Conservation (phyloP, 176 grass and related monocot genomes). For the Eleusine indica region DNA sequence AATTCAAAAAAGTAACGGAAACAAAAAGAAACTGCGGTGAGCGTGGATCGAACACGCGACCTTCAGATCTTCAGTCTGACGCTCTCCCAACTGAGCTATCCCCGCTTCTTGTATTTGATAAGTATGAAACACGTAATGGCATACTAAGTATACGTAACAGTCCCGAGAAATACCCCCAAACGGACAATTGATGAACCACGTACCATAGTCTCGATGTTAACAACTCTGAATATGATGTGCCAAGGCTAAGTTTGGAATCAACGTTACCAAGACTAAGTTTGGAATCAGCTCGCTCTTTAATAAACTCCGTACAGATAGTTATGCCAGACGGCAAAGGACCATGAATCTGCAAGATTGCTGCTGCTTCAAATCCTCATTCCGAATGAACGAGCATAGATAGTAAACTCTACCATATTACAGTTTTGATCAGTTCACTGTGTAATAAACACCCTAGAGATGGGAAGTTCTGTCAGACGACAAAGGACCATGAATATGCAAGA, state of each 20-base stretch:
- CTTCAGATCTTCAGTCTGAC: slow-evolving; percentile 99
- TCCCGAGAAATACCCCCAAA: too few species aligned
- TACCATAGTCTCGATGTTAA: neutral
- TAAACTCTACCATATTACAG: neutral
- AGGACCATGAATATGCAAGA: neutral
- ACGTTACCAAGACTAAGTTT: neutral
- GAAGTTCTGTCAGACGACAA: neutral
- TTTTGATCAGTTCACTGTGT: neutral
- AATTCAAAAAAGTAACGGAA: too few species aligned
- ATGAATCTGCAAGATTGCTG: too few species aligned
- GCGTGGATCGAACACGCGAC: slow-evolving; percentile 89
- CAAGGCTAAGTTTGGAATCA: neutral
- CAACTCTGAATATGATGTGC: neutral
- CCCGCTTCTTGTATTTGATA: slow-evolving; percentile 29
- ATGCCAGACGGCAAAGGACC: too few species aligned
- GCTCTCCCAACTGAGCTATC: slow-evolving; percentile 99
- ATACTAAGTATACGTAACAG: too few species aligned
- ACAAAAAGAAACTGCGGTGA: slow-evolving; percentile 35
- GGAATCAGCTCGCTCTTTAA: neutral
- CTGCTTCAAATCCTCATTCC: too few species aligned
- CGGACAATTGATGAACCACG: too few species aligned
- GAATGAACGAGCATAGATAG: too few species aligned
- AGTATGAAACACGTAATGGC: too few species aligned
- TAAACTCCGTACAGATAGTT: too few species aligned
- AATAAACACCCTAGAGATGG: neutral